Conservation (phyloP, 768 basidiomycete genomes). For the Glaciozyma martinii region DNA sequence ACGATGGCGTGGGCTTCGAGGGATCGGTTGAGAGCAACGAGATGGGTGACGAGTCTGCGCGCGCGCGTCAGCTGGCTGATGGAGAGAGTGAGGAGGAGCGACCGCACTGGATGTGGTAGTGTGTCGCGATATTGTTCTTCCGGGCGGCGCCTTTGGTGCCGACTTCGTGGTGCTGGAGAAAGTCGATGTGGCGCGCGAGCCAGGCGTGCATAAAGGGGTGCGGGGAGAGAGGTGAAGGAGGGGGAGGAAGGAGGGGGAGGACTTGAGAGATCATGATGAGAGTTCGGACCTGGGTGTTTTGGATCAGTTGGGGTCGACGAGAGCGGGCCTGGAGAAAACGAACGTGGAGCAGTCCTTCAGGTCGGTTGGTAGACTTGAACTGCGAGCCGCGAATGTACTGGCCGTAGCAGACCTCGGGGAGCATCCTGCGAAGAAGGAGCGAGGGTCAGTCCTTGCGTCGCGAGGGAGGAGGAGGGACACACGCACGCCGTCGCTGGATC, state of each 20-base stretch:
- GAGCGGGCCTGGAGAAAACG: not conserved
- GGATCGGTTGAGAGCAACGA: not conserved
- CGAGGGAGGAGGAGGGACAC: not conserved
- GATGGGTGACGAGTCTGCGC: not conserved
- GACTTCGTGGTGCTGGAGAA: slow-evolving; percentile 1
- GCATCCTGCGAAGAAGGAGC: not conserved
- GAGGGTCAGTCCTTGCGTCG: not conserved
- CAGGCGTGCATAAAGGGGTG: slow-evolving; percentile 3
- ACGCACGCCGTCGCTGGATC: not conserved
- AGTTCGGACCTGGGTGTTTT: not conserved
- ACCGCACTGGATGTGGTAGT: not conserved
- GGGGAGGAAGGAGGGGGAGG: not conserved
- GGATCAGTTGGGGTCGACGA: not conserved
- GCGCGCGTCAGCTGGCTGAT: not conserved
- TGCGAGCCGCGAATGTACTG: not conserved
- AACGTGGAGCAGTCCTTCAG: not conserved
- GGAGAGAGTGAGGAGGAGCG: not conserved
- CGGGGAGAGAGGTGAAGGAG: not conserved
- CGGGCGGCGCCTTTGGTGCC: not conserved
- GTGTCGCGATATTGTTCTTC: not conserved
- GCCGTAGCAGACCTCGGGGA: not conserved
- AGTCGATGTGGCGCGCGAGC: not conserved
- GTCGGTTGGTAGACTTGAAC: not conserved
- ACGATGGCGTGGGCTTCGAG: not conserved
- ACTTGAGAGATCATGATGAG: not conserved